Conservation (phyloP, 2,329 filamentous ascomycete species). For the Cryphonectria naterciae region DNA sequence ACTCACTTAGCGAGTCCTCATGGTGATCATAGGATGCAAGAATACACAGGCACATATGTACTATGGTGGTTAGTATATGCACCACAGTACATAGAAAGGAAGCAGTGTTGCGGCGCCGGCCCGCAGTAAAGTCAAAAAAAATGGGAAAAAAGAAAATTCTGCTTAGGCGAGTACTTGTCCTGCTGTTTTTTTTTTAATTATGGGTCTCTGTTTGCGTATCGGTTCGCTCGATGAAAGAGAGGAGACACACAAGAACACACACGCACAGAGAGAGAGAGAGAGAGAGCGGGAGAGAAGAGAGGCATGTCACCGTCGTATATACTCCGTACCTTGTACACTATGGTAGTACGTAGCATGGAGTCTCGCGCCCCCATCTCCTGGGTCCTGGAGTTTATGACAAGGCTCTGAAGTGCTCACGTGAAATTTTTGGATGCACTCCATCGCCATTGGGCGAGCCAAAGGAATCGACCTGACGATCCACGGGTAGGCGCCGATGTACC, state of each 20-base stretch:
- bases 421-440: constrained; percentile 11
- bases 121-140: constrained; percentile 2
- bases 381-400: background rate
- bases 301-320: background rate
- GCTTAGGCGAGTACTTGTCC: background rate
- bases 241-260: background rate
- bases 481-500: constrained; percentile 8
- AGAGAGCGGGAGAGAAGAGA: background rate
- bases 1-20: background rate
- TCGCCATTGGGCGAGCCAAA: constrained; percentile 7
- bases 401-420: constrained; percentile 15
- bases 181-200: background rate
- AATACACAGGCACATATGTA: background rate
- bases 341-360: background rate
- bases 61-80: background rate
- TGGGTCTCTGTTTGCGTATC: background rate
- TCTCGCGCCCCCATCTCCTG: background rate
- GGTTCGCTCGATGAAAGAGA: background rate
- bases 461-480: background rate
- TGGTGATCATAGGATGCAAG: background rate
- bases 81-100: background rate
- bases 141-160: background rate
- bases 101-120: background rate
- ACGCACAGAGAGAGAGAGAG: background rate
- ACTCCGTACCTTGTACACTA: background rate